Conservation (phyloP, 768 basidiomycete genomes). For the Tylopilus subfusipes region DNA sequence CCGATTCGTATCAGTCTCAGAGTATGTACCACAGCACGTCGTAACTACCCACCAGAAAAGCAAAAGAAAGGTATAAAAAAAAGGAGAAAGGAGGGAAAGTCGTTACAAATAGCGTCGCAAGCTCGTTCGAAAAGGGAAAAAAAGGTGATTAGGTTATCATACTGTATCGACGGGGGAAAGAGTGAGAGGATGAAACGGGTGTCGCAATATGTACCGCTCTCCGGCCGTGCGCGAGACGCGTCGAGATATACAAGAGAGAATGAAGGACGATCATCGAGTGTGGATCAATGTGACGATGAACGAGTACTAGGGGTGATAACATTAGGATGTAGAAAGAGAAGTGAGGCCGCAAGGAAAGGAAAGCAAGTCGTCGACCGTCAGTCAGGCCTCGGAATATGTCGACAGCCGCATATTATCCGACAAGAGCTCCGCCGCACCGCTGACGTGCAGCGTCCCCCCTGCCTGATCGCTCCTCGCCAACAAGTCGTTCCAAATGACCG, state of each 20-base stretch:
- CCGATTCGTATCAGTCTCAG: not conserved
- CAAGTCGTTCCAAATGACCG: constrained; percentile 66
- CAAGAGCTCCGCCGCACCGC: constrained; percentile 35
- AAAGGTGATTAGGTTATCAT: not conserved
- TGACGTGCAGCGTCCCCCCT: constrained; percentile 68
- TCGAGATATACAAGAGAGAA: constrained; percentile 4
- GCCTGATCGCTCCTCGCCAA: constrained; percentile 63
- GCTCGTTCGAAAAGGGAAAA: no score
- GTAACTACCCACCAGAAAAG: not conserved
- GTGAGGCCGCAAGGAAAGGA: not conserved
- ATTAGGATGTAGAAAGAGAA: not conserved
- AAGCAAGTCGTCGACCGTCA: not conserved
- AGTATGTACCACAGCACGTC: not conserved
- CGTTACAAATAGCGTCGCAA: not conserved
- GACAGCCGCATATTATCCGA: constrained; percentile 44
- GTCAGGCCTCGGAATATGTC: constrained; percentile 19
- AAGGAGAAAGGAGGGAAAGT: not conserved
- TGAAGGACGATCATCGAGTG: not conserved
- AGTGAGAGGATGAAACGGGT: no score
- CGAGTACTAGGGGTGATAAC: not conserved
- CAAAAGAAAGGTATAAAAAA: not conserved
- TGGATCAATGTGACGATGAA: not conserved
- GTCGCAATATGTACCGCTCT: constrained; percentile 11
- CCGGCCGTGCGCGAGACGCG: constrained; percentile 5
- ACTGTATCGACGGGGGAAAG: not conserved